Percentiles rank a stretch among this genome's conserved stretches.
Conservation (phyloP, 202 grass and related monocot genomes). For the Elaeis oleifera region DNA sequence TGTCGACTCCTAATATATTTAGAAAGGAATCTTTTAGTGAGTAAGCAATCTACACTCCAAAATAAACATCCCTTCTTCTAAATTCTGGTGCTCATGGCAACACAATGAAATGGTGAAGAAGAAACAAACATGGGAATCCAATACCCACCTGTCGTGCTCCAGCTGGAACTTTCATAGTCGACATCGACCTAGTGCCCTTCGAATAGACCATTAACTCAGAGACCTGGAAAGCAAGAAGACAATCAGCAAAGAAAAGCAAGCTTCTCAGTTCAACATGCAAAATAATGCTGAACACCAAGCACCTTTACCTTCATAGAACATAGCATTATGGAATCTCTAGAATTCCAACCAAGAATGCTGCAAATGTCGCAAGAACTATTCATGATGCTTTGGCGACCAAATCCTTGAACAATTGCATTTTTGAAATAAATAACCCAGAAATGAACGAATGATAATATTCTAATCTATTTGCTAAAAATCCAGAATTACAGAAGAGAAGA, state of each 20-base stretch:
- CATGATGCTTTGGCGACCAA: conserved; percentile 16
- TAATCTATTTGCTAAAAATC: too few relatives aligned
- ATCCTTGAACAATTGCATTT: conserved; percentile 5
- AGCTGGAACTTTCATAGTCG: conserved; percentile 33
- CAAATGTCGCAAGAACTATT: conserved; percentile 23
- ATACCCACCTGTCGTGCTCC: conserved; percentile 19
- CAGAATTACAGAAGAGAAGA: background rate
- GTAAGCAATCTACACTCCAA: too few relatives aligned
- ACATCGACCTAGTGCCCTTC: conserved; percentile 49
- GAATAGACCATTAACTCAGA: conserved; percentile 34
- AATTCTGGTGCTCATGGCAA: too few relatives aligned
- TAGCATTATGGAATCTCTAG: background rate
- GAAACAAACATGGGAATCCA: too few relatives aligned
- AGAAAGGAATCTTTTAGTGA: too few relatives aligned
- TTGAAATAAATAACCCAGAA: background rate
- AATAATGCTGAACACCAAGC: background rate
- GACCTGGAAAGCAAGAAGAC: conserved; percentile 34
- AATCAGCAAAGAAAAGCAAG: too few relatives aligned
- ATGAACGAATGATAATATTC: too few relatives aligned
- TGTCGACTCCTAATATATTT: too few relatives aligned
- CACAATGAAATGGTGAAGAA: too few relatives aligned
- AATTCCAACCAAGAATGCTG: conserved; percentile 7
- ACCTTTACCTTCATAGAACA: conserved; percentile 23
- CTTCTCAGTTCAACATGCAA: background rate
- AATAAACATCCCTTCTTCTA: too few relatives aligned